These are phyloP conservation scores for Trifolium pratense DNA, from an alignment of 306 rosid species.

Conservation along the genomic window DNA sequence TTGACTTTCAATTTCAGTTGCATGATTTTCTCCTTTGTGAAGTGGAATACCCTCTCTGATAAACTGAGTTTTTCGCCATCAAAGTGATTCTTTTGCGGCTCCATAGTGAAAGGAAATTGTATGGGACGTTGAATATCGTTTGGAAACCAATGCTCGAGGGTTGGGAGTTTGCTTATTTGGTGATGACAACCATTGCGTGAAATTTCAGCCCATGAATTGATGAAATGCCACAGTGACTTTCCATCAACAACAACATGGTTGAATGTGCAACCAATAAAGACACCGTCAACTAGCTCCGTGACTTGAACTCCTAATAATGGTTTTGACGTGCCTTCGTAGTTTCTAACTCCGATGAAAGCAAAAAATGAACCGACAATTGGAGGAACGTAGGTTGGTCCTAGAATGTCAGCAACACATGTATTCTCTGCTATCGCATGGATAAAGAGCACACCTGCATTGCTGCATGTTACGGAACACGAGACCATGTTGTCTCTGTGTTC, in stretches of 20 bases:
- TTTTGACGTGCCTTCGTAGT: not conserved
- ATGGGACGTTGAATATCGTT: not conserved
- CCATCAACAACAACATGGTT: not conserved
- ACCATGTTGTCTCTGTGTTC: not conserved
- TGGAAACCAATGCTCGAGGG: not conserved
- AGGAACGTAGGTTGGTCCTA: not conserved
- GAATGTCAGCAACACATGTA: not conserved
- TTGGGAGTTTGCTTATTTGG: not conserved
- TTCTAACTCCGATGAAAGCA: not conserved
- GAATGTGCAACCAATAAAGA: not conserved
- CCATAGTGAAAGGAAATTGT: not conserved
- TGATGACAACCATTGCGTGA: too few relatives aligned
- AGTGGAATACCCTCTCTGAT: conserved; percentile 37
- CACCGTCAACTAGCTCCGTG: not conserved
- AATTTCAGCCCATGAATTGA: not conserved
- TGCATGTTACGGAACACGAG: not conserved
- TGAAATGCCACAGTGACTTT: not conserved
- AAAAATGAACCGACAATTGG: not conserved
- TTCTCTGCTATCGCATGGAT: not conserved
- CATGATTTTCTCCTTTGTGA: conserved; percentile 32
- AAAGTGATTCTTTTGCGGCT: not conserved
- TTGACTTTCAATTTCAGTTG: conserved; percentile 39
- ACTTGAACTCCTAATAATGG: not conserved
- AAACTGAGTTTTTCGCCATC: not conserved
- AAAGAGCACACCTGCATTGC: not conserved